phyloP scores from a whole-genome alignment of 2,329 filamentous ascomycete species.

The Stachybotrys elegans region DNA sequence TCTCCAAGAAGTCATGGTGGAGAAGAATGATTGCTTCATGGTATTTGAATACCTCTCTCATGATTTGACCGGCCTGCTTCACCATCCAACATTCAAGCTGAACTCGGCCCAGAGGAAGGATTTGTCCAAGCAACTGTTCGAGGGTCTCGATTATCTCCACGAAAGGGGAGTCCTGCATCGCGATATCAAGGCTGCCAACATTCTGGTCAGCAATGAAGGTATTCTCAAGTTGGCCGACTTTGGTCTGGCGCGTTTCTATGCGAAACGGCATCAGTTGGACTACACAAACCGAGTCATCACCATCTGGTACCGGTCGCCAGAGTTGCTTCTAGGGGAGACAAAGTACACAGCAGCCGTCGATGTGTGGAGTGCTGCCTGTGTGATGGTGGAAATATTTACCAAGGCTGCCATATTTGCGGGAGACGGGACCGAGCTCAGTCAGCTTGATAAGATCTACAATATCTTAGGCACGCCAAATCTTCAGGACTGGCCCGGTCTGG shows the following conservation, averaged over 20 bases:
- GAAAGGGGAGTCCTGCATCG: slow-evolving; percentile 89
- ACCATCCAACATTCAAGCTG: slow-evolving; percentile 87
- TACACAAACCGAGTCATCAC: slow-evolving; percentile 99
- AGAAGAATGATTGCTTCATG: slow-evolving; percentile 99
- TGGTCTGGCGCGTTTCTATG: slow-evolving; percentile 91
- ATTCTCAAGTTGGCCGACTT: slow-evolving; percentile 93
- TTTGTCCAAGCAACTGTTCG: slow-evolving; percentile 86
- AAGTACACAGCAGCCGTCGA: slow-evolving; percentile 87
- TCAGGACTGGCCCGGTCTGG: slow-evolving; percentile 79
- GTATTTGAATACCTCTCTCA: slow-evolving; percentile 98
- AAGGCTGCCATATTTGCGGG: slow-evolving; percentile 91
- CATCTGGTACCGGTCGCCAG: slow-evolving; percentile 79
- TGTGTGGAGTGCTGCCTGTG: slow-evolving; percentile 96
- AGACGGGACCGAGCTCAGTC: slow-evolving; percentile 90
- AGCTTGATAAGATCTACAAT: slow-evolving; percentile 94
- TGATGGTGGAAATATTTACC: slow-evolving; percentile 95
- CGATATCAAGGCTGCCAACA: slow-evolving; percentile 98
- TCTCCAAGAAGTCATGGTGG: slow-evolving; percentile 91
- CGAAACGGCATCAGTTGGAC: slow-evolving; percentile 84
- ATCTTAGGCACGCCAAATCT: slow-evolving; percentile 83
- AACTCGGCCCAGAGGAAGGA: slow-evolving; percentile 87
- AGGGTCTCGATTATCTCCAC: slow-evolving; percentile 90
- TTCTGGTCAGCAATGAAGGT: slow-evolving; percentile 84
- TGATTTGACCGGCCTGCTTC: slow-evolving; percentile 89
- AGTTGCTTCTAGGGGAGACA: slow-evolving; percentile 86